Conservation (phyloP, 1,139 yeast genomes). For the Eremothecium coryli region DNA sequence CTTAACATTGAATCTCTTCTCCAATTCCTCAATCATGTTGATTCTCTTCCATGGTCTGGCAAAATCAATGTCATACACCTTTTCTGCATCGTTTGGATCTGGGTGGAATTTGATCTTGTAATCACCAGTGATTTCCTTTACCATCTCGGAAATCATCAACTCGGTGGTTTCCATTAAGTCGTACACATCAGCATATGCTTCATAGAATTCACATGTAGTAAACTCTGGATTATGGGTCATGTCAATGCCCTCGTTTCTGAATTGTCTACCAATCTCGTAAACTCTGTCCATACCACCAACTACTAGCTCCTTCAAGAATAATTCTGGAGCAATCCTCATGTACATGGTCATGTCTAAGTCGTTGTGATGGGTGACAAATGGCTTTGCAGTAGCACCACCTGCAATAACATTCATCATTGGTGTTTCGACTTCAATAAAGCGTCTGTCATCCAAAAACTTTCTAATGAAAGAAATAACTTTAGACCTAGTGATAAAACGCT, state of each 20-base stretch:
- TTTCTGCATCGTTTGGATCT: slow-evolving; percentile 64
- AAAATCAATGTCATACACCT: slow-evolving; percentile 75
- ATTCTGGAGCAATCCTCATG: slow-evolving; percentile 98
- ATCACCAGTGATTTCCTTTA: slow-evolving; percentile 84
- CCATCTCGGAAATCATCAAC: slow-evolving; percentile 91
- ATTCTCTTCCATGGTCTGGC: slow-evolving; percentile 97
- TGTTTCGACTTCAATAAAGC: slow-evolving; percentile 92
- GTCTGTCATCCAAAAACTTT: slow-evolving; percentile 73
- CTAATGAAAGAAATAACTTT: slow-evolving; percentile 84
- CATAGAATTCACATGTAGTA: slow-evolving; percentile 88
- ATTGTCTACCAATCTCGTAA: slow-evolving; percentile 97
- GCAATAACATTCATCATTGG: slow-evolving; percentile 99
- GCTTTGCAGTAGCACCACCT: slow-evolving; percentile 99
- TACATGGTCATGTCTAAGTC: slow-evolving; percentile 93
- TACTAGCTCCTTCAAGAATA: slow-evolving; percentile 90
- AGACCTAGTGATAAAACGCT: slow-evolving; percentile 78
- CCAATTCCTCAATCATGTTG: slow-evolving; percentile 94
- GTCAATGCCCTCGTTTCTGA: slow-evolving; percentile 97
- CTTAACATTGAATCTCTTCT: slow-evolving; percentile 72
- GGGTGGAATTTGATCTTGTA: slow-evolving; percentile 85
- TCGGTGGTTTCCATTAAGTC: slow-evolving; percentile 96
- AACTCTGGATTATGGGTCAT: slow-evolving; percentile 93
- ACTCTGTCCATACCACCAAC: slow-evolving; percentile 99
- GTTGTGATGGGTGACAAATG: slow-evolving; percentile 93
- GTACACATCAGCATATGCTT: slow-evolving; percentile 60